Conservation (phyloP, 2,329 filamentous ascomycete species). For the Fusarium miscanthi region DNA sequence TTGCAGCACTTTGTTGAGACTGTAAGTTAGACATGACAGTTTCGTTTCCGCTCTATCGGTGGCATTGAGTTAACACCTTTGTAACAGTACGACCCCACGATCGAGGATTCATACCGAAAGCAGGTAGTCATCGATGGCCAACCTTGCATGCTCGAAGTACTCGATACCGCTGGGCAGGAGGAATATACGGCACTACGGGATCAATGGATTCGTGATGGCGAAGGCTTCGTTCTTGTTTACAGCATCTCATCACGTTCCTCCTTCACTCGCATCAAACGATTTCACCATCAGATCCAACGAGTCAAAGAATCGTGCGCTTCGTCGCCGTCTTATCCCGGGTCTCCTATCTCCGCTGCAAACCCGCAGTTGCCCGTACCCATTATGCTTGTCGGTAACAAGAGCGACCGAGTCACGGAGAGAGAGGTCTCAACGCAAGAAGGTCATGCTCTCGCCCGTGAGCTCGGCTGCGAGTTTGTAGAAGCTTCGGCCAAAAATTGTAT, state of each 20-base stretch:
- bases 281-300: constrained; percentile 95
- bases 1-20: constrained; percentile 99
- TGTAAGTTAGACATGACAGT: constrained; percentile 57
- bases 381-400: constrained; percentile 99
- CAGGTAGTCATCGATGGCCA: constrained; percentile 93
- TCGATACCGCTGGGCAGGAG: constrained; percentile 97
- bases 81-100: constrained; percentile 83
- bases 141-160: constrained; percentile 96
- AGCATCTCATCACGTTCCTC: constrained; percentile 97
- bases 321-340: constrained; percentile 81
- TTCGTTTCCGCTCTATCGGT: background rate
- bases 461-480: constrained; percentile 97
- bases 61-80: constrained; percentile 25
- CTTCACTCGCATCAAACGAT: constrained; percentile 92
- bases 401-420: constrained; percentile 93
- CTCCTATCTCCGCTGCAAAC: constrained; percentile 70
- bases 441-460: constrained; percentile 86
- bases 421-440: constrained; percentile 98
- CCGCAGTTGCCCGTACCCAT: constrained; percentile 82
- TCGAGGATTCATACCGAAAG: constrained; percentile 89
- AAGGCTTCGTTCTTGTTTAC: constrained; percentile 97
- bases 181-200: constrained; percentile 97
- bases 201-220: constrained; percentile 98
- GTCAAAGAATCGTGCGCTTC: constrained; percentile 91
- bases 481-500: constrained; percentile 98